Percentiles rank a stretch among this genome's conserved stretches.
These are phyloP conservation scores for Kregervanrija delftensis DNA, from an alignment of 805 yeast genomes.

Conservation along the genomic window DNA sequence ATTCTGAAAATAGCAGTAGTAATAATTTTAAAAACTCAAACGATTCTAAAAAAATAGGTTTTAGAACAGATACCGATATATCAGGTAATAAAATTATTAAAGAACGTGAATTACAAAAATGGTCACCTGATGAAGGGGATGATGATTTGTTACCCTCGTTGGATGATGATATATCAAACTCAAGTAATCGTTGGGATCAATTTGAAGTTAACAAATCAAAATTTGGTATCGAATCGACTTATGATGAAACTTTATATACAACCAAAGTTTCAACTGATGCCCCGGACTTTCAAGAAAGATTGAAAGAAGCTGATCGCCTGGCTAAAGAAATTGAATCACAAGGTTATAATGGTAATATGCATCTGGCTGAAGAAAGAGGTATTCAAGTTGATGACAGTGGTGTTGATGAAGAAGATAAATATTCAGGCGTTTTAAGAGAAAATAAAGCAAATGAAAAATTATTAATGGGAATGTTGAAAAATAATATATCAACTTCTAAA, in stretches of 20 bases:
- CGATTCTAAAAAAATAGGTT: slow-evolving; percentile 26
- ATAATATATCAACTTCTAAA: background rate
- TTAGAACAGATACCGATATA: slow-evolving; percentile 84
- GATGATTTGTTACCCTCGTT: slow-evolving; percentile 21
- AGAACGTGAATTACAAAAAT: slow-evolving; percentile 73
- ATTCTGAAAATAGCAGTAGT: background rate
- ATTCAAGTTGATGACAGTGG: slow-evolving; percentile 71
- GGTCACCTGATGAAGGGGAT: slow-evolving; percentile 66
- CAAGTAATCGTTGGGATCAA: slow-evolving; percentile 68
- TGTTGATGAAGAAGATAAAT: slow-evolving; percentile 91
- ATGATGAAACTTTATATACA: slow-evolving; percentile 83
- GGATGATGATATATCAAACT: slow-evolving; percentile 25
- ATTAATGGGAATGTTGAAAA: slow-evolving; percentile 22
- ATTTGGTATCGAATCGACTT: slow-evolving; percentile 81
- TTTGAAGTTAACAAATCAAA: slow-evolving; percentile 84
- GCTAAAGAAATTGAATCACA: slow-evolving; percentile 80
- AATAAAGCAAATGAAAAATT: slow-evolving; percentile 9
- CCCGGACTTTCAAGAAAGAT: slow-evolving; percentile 63
- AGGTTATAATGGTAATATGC: slow-evolving; percentile 58
- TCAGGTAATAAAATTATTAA: slow-evolving; percentile 39
- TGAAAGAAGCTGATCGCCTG: slow-evolving; percentile 64
- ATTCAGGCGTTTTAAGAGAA: slow-evolving; percentile 81
- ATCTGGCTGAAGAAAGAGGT: slow-evolving; percentile 91
- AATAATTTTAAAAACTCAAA: background rate
- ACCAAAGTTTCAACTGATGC: slow-evolving; percentile 63